A percentile compares a stretch with the other conserved stretches of the same genome.
Evolutionary conservation across 345 rosid genomes (phyloP).

Genomic region (Eutrema heterophyllum): DNA sequence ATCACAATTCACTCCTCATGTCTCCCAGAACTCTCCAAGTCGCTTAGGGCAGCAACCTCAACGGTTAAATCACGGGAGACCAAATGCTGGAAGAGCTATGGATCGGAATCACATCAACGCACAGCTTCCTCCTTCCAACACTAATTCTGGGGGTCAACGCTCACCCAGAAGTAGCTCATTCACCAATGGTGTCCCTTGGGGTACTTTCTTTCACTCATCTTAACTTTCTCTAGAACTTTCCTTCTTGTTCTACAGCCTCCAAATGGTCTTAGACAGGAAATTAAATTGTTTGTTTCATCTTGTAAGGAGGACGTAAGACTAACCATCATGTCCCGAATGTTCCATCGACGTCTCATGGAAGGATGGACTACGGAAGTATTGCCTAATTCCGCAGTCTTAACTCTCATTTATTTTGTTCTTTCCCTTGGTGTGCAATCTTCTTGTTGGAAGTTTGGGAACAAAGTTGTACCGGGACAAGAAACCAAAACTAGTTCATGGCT

Average conservation of each 20-base stretch:
- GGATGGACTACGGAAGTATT: constrained; percentile 86
- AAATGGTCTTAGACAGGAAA: neutral
- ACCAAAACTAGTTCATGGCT: constrained; percentile 45
- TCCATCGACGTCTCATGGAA: constrained; percentile 77
- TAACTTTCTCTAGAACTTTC: neutral
- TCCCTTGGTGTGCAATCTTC: constrained; percentile 35
- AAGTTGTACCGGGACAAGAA: constrained; percentile 29
- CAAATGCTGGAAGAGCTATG: constrained; percentile 41
- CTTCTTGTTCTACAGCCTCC: neutral
- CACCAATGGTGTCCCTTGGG: constrained; percentile 73
- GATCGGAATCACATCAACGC: constrained; percentile 69
- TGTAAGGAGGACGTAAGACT: constrained; percentile 57
- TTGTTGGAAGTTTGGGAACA: constrained; percentile 52
- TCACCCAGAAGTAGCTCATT: constrained; percentile 80
- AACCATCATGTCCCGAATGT: constrained; percentile 65
- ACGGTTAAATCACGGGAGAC: constrained; percentile 53
- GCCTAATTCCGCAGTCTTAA: constrained; percentile 41
- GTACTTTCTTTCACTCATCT: constrained; percentile 40
- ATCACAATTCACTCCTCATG: constrained; percentile 41
- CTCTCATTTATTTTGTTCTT: constrained; percentile 33
- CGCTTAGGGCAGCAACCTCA: constrained; percentile 88
- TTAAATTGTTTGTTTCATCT: neutral
- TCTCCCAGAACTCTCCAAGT: constrained; percentile 74
- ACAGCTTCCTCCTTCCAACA: constrained; percentile 63
- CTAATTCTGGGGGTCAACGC: constrained; percentile 56